A percentile compares a stretch with the other conserved stretches of the same genome.
Evolutionary conservation across 352 stramenopile species (phyloP).

Genomic region (Phytopythium litorale): DNA sequence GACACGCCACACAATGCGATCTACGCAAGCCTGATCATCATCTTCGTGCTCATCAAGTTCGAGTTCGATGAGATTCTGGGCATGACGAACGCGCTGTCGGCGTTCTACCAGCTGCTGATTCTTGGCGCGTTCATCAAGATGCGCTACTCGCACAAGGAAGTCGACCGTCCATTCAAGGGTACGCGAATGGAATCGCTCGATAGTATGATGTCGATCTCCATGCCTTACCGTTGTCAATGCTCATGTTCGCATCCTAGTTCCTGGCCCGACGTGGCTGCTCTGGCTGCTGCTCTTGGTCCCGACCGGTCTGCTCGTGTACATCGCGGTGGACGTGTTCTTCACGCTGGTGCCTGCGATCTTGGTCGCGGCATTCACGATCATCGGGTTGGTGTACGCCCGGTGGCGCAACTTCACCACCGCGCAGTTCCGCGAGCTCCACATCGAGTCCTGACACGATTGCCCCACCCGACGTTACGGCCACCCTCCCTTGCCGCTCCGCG

Average conservation of each 20-base stretch:
- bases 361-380: conserved; percentile 30
- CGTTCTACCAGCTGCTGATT: conserved; percentile 83
- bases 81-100: conserved; percentile 90
- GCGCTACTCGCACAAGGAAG: conserved; percentile 30
- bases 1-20: conserved; percentile 51
- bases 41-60: conserved; percentile 48
- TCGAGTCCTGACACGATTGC: conserved; percentile 16
- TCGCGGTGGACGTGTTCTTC: conserved; percentile 42
- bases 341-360: conserved; percentile 35
- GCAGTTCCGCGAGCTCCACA: conserved; percentile 33
- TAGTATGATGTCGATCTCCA: background rate
- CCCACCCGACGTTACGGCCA: background rate
- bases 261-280: conserved; percentile 24
- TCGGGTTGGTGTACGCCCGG: conserved; percentile 32
- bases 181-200: background rate
- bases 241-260: no score
- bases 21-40: conserved; percentile 37
- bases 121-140: conserved; percentile 90
- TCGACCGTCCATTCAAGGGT: conserved; percentile 38
- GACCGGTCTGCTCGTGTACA: conserved; percentile 36
- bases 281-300: conserved; percentile 29
- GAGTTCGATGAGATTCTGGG: conserved; percentile 76
- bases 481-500: background rate
- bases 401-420: conserved; percentile 40
- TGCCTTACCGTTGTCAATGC: background rate